Base-by-base conservation (phyloP, 305 asterid species). In the Ilex paraguariensis region DNA sequence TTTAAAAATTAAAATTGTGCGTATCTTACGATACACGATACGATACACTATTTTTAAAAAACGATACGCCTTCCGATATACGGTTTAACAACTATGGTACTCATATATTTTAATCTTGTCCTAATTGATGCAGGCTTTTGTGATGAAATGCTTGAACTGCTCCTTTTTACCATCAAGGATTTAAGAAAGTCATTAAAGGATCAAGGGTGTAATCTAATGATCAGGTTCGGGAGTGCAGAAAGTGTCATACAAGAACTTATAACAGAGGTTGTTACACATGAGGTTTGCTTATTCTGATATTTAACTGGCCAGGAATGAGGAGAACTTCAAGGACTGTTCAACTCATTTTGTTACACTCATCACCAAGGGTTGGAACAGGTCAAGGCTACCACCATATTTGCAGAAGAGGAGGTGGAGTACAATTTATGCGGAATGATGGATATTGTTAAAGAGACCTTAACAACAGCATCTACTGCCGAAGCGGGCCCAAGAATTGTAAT, bases 371-470 rank as follows among this genome's bases (percentile, higher is more conserved):
- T 71, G 73, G 73, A 72, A 82, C 91, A 90, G 96, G 93, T 88
- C 56, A 75, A 84, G 66, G 91, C 88, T 45, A 67, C 82, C 63
- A 73, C 75, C 74, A 73, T 91, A 70, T 84, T 82, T 64, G 80
- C 68, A 46, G 97, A 91, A 79, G 95, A 85, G 72, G 97, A 91
- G 86, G 84, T 80, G 72, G 97, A 91, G 79, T 77, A 81, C 68
- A 91, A 73, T 66, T 77, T 87, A 59, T 36, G 79, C 49, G 48
- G 62, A 65, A 63, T 91, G 79, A 61, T 90, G 32, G 85, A 87
- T 67, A 66, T 58, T 69, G 73, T 91, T 61, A 66, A 77, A 70
- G 79, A 81, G 63, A 69, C 82, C 15, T 67, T 84, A 60, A 69
- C 74, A 59, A 48, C 74, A 44, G 56, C 53, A 59, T 68, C 87